These are phyloP conservation scores for Trypanosoma rangeli DNA, from an alignment of 208 protist species.

Conservation along the genomic window DNA sequence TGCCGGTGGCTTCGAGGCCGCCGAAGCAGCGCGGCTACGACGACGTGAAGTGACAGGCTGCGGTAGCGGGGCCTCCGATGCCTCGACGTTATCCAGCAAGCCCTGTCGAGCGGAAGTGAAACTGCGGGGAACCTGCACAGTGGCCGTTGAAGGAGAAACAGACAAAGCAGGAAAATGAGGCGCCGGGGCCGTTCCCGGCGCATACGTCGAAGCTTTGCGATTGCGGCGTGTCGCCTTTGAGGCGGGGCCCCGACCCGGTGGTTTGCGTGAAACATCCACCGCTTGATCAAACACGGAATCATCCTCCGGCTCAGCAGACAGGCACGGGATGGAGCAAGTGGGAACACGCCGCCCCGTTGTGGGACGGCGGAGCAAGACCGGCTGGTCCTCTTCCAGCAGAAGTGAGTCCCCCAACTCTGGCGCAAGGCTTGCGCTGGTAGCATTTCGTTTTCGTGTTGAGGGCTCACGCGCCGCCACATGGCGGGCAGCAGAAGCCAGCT, in stretches of 20 bases:
- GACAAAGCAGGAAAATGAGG: background rate
- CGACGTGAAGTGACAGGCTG: conserved; percentile 2
- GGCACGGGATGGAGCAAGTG: conserved; percentile 63
- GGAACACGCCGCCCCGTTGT: conserved; percentile 33
- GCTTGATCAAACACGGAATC: conserved; percentile 35
- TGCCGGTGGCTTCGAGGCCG: conserved; percentile 10
- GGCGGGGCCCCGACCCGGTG: conserved; percentile 25
- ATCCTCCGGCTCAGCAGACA: conserved; percentile 38
- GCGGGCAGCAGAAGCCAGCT: background rate
- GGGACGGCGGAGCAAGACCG: conserved; percentile 53
- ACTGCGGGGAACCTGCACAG: background rate
- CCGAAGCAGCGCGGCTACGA: background rate
- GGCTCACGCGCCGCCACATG: conserved; percentile 24
- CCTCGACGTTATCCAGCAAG: background rate
- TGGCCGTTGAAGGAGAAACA: conserved; percentile 1
- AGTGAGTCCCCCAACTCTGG: conserved; percentile 58
- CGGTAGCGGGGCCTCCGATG: conserved; percentile 1
- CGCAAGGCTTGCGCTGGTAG: conserved; percentile 34
- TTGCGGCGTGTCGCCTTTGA: conserved; percentile 11
- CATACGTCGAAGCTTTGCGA: conserved; percentile 8
- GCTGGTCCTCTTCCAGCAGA: conserved; percentile 57
- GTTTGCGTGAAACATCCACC: conserved; percentile 35
- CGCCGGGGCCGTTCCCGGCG: background rate
- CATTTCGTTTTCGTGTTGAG: conserved; percentile 9
- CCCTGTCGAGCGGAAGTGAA: conserved; percentile 2